A percentile compares a stretch with the other conserved stretches of the same genome.
These are phyloP conservation scores for Botryotinia calthae DNA, from an alignment of 2,329 filamentous ascomycete species.

Conservation along the genomic window DNA sequence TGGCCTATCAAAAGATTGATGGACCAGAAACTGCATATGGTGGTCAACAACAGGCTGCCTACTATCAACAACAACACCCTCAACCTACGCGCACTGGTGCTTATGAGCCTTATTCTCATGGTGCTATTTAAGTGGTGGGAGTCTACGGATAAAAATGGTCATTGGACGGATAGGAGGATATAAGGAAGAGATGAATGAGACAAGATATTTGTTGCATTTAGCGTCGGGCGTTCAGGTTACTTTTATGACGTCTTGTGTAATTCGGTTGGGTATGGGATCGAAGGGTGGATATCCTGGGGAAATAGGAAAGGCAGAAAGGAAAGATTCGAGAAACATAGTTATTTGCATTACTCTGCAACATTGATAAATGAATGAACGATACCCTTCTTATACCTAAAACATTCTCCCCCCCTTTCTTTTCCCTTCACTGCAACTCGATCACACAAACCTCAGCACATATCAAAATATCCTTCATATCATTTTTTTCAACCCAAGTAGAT, in stretches of 20 bases:
- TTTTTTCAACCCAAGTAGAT: not conserved
- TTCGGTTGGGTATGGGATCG: not conserved
- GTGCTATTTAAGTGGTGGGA: conserved; percentile 44
- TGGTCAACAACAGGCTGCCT: conserved; percentile 41
- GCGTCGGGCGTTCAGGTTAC: conserved; percentile 20
- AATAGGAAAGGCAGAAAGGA: not conserved
- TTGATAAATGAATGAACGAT: conserved; percentile 13
- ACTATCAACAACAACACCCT: conserved; percentile 40
- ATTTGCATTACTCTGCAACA: not conserved
- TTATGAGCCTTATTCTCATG: conserved; percentile 63
- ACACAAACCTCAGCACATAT: not conserved
- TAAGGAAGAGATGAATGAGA: not conserved
- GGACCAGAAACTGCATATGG: conserved; percentile 39
- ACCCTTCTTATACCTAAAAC: not conserved
- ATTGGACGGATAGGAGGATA: not conserved
- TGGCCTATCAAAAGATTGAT: conserved; percentile 47
- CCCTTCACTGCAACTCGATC: not conserved
- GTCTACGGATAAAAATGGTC: not conserved
- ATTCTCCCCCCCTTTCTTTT: not conserved
- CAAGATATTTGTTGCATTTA: conserved; percentile 17
- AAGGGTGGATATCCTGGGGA: not conserved
- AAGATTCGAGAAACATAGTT: not conserved
- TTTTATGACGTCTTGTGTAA: conserved; percentile 11
- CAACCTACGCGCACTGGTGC: conserved; percentile 45
- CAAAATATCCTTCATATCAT: fast-evolving